Percentiles rank a stretch among this genome's conserved stretches.
These are phyloP conservation scores for Fusarium poae DNA, from an alignment of 2,329 filamentous ascomycete genomes.

Conservation along the genomic window DNA sequence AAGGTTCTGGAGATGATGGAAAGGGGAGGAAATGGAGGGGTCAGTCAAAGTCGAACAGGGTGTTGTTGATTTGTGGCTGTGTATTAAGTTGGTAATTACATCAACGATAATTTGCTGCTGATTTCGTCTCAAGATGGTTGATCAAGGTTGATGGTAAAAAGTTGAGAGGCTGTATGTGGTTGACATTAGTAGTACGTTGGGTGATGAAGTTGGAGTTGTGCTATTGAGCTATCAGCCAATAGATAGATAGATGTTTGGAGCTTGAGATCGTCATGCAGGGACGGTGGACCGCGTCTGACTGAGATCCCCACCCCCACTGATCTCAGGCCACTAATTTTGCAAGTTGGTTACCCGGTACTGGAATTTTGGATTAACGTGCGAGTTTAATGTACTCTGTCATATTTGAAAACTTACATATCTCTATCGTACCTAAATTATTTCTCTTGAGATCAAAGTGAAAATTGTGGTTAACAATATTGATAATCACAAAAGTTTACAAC, in stretches of 20 bases:
- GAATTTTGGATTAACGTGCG: background rate
- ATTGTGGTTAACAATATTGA: background rate
- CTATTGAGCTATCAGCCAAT: slow-evolving; percentile 20
- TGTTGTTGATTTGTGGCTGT: slow-evolving; percentile 7
- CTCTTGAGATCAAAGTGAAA: no score
- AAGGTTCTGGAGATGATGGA: slow-evolving; percentile 2
- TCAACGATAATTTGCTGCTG: background rate
- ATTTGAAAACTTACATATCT: background rate
- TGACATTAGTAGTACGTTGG: background rate
- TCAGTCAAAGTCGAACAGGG: slow-evolving; percentile 26
- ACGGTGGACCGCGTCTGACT: slow-evolving; percentile 9
- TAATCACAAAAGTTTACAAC: no score
- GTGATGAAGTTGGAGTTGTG: slow-evolving; percentile 20
- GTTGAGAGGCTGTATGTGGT: slow-evolving; percentile 1
- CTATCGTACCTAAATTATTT: no score
- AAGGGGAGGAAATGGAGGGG: slow-evolving; percentile 18
- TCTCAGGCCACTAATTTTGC: background rate
- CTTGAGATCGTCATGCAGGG: slow-evolving; percentile 32
- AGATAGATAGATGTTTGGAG: slow-evolving; percentile 5
- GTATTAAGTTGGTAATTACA: background rate
- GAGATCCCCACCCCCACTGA: slow-evolving; percentile 29
- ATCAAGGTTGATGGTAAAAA: background rate
- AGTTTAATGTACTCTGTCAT: background rate
- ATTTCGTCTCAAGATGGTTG: background rate
- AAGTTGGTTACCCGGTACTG: slow-evolving; percentile 12